phyloP scores from a whole-genome alignment of 495 filamentous ascomycete genomes.

The Corynascus novoguineensis region DNA sequence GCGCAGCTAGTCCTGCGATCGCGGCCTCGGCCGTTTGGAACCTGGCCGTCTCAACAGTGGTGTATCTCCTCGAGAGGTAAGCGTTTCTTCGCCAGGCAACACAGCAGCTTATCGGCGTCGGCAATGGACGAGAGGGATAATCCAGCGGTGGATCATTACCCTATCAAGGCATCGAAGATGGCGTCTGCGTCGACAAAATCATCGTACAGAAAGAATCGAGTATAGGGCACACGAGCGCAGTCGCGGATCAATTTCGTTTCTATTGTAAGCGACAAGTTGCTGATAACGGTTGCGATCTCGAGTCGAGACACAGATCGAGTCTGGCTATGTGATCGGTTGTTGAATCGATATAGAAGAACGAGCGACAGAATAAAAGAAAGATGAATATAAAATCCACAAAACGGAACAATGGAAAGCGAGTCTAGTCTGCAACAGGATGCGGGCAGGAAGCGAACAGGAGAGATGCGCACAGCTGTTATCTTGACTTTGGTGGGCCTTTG shows the following conservation, averaged over 20 bases:
- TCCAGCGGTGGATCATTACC: neutral
- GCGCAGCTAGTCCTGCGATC: neutral
- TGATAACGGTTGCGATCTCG: neutral
- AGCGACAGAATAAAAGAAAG: neutral
- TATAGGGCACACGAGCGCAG: neutral
- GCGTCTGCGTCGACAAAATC: slow-evolving; percentile 1
- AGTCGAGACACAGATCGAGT: neutral
- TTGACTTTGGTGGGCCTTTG: neutral
- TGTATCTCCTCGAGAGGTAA: neutral
- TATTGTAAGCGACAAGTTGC: neutral
- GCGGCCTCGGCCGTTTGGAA: neutral
- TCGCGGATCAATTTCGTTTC: neutral
- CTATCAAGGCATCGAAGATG: slow-evolving; percentile 1
- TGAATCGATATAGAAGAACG: neutral
- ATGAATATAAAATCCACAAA: too few species aligned
- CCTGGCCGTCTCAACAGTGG: neutral
- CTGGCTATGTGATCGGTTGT: neutral
- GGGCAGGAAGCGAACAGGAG: neutral
- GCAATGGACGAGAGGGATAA: neutral
- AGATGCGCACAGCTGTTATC: slow-evolving; percentile 1
- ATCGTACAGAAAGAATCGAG: neutral
- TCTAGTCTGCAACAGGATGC: neutral
- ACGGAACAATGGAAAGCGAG: neutral
- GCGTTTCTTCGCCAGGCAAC: neutral
- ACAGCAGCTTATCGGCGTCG: neutral